A percentile compares a stretch with the other conserved stretches of the same genome.
Conservation (phyloP, 164 flowering plant species). For the Vitis rotundifolia region DNA sequence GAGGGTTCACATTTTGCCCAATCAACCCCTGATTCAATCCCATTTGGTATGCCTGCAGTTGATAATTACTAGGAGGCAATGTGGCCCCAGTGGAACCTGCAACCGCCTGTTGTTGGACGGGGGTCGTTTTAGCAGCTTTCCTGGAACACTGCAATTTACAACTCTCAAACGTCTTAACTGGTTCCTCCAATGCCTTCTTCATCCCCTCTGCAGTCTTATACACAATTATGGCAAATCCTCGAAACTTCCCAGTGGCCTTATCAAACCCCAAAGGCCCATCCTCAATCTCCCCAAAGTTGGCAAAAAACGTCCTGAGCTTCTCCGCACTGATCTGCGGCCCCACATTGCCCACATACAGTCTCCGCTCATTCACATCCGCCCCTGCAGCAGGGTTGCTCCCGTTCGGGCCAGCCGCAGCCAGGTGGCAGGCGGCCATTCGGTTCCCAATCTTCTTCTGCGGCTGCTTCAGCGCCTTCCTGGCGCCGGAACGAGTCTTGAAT, state of each 20-base stretch:
- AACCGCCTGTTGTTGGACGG: too few relatives aligned
- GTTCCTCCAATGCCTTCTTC: constrained; percentile 73
- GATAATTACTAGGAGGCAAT: too few relatives aligned
- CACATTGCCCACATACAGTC: constrained; percentile 84
- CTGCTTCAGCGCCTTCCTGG: constrained; percentile 29
- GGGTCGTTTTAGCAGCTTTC: too few relatives aligned
- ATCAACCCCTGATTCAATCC: too few relatives aligned
- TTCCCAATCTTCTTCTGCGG: constrained; percentile 46
- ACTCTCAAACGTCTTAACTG: constrained; percentile 83
- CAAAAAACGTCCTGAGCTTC: constrained; percentile 51
- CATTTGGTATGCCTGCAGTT: too few relatives aligned
- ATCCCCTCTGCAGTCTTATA: constrained; percentile 63
- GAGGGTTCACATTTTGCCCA: too few relatives aligned
- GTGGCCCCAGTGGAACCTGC: too few relatives aligned
- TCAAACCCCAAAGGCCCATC: constrained; percentile 90
- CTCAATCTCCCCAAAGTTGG: constrained; percentile 76
- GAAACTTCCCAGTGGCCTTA: constrained; percentile 73
- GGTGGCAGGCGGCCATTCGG: constrained; percentile 30
- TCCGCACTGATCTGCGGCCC: constrained; percentile 65
- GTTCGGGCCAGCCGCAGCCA: constrained; percentile 34
- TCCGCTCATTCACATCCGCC: constrained; percentile 70
- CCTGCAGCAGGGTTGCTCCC: constrained; percentile 23
- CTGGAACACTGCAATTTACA: constrained; percentile 54
- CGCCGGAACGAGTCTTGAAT: constrained; percentile 33
- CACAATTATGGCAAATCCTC: constrained; percentile 74